Evolutionary conservation across 768 basidiomycete species (phyloP), one percentile per base, ranked within the genome.

Genomic region (Termitomyces bulborhizus): DNA sequence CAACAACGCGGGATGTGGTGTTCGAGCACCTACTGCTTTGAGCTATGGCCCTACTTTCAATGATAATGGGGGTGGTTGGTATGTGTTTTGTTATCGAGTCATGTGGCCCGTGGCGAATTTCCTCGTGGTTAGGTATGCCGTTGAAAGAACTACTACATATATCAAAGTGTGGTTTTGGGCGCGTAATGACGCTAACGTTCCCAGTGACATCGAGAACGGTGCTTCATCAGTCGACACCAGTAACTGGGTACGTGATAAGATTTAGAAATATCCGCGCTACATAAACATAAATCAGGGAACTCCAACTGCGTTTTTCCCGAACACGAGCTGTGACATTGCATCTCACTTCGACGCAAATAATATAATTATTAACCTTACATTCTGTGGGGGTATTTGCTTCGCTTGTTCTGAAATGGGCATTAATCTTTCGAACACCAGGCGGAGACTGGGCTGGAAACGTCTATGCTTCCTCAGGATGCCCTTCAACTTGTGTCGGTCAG

Each of bases 111-210:
- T 6, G 34, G 16, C 45, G 46, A 50, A 21, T 42, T 36, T 26
- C 9, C 43, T 27, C 34, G 8, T 31, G 9, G 32, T 53, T 21
- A 85, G 80, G 79, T 86, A 79, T 63, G 87, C 82, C 0, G 72
- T 86, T 49, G 85, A 87, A 64, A 77, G 86, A 39, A 80, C 81
- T 0, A 61, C 67, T 18, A 61, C 60, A 15, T 79, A 73, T 63
- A 82, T 90, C 59, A 83, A 82, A 51, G 73, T 89, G 32, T 90
- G 84, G 81, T 88, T 87, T 72, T 92, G 87, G 86, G 66, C 80
- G 0, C 74, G 87, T 27, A 76, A 76, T 59, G 75, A 67, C 46
- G 67, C 62, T 3, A 65, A 60, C 31, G 76, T 82, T 27, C 85
- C 84, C 2, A 49, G 62, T 8, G 82, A 83, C 29, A 73, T 85